Conservation (phyloP, 139 green algal genomes). For the Micromonas pusilla region DNA sequence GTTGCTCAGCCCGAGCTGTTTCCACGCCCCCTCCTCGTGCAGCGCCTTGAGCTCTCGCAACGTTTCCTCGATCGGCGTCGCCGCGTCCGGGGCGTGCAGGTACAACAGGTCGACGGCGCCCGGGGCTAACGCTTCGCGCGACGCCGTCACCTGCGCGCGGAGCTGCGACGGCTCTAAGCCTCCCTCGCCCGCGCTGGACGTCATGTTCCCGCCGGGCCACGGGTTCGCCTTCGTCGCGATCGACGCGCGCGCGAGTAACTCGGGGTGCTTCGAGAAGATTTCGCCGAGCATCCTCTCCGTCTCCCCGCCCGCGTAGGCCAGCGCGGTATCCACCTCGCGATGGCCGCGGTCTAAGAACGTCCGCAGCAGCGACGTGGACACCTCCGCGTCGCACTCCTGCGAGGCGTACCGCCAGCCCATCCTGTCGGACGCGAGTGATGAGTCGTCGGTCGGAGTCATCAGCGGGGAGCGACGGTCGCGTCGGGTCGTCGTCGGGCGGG, state of each 20-base stretch:
- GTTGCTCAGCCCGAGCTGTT: constrained; percentile 1
- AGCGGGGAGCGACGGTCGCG: too few relatives aligned
- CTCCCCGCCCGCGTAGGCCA: constrained; percentile 12
- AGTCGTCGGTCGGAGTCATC: too few relatives aligned
- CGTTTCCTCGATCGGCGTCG: neutral
- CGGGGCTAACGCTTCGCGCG: neutral
- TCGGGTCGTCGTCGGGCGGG: too few relatives aligned
- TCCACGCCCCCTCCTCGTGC: neutral
- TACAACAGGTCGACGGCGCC: neutral
- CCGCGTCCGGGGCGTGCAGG: constrained; percentile 19
- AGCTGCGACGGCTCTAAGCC: neutral
- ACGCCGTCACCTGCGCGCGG: neutral
- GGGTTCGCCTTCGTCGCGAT: constrained; percentile 21
- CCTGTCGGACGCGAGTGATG: too few relatives aligned
- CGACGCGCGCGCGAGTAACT: neutral
- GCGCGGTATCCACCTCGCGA: constrained; percentile 8
- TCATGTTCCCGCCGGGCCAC: constrained; percentile 14
- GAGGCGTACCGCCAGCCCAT: constrained; percentile 3
- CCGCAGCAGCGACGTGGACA: neutral
- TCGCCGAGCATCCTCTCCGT: constrained; percentile 16
- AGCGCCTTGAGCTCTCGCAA: neutral
- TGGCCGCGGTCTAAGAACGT: neutral
- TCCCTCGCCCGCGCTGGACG: neutral
- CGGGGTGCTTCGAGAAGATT: neutral
- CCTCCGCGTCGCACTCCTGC: neutral